Base-by-base conservation (phyloP, 495 filamentous ascomycete genomes). In the Neurospora sp. region DNA sequence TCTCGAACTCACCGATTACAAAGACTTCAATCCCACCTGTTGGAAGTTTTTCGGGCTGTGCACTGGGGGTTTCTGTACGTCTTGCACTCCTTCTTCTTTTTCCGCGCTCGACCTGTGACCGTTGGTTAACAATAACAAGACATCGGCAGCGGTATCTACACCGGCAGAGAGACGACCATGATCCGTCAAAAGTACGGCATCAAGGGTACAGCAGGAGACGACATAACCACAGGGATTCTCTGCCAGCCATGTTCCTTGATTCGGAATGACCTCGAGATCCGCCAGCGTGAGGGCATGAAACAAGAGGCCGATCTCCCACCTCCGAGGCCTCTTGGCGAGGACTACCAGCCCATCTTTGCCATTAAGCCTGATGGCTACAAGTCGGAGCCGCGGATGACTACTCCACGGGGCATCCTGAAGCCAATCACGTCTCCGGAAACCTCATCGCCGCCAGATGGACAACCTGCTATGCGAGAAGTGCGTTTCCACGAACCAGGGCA, bases 161-260 rank as follows among this genome's bases (percentile, higher is more conserved):
- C 74, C 9, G 76, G 39, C 39, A 75, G 70, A 27, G 70, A 77
- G 38, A 79, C 76, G 0, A 69, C 59, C 68, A 70, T 68, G 35
- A 69, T 79, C 69, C 76, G 77, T 9, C n/a, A 75, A 14, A 73
- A 53, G n/a, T 79, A 79, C 38, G 70, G 70, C 69, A 79, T 79
- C 69, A 69, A 72, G 18, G 77, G 77, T 37, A 74, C 40, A 44
- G 71, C 72, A 40, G 39, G 71, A 22, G 71, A 73, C 45, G 77
- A 79, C 59, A 68, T 79, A 8, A 71, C 39, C 69, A 76, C 73
- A 31, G 77, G 77, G 1, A 79, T 79, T 16, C 75, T 74, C 44
- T 79, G 77, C 53, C 77, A 77, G 70, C 77, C 76, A 16, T 79
- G 77, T 68, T 79, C 77, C 16, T 53, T 78, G n/a, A 75, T 78